Base-by-base conservation (phyloP, 768 basidiomycete genomes). In the Leccinum disarticulatum region DNA sequence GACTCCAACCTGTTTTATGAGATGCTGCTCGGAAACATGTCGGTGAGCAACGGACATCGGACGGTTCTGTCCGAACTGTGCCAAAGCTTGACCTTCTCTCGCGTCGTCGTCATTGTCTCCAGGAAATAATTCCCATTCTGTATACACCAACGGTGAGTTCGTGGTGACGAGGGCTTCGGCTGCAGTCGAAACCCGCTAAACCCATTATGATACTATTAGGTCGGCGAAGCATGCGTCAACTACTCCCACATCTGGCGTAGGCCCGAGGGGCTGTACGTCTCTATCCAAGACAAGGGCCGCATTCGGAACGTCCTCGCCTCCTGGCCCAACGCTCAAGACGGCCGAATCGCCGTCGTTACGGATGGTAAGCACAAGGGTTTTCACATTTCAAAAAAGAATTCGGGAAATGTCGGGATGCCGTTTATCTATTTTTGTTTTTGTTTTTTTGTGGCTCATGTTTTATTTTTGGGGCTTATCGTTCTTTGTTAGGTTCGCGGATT, bases 261-360 rank as follows among this genome's bases (percentile, higher is more conserved):
- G 19, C 84, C 85, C 9, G 84, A 86, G 64, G 85, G 85, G 4
- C 64, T 82, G 61, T 83, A 83, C 66, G 77, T 92, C 64, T 83
- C 85, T 22, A 84, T 87, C 56, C 76, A 84, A 55, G 83, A 89
- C 73, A 85, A 85, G 68, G 88, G 87, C 10, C 79, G 77, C 52
- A 84, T 90, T 61, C 77, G 80, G 22, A 73, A 84, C 30, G 77
- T 88, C 43, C 77, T 90, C 28, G 71, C 77, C 9, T 74, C 78
- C 28, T 87, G 84, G 82, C 79, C 82, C 25, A 70, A 74, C 43
- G 71, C 70, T 41, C 63, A 74, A 54, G 73, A 76, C 11, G 70
- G 83, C 3, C 81, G 87, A 46, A 90, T 92, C 66, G 80, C 86
- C 43, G 90, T 92, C 60, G 89, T 92, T 56, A 91, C 90, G 6